phyloP scores from a whole-genome alignment of 2,329 filamentous ascomycete genomes.

The Apiospora saccharicola region DNA sequence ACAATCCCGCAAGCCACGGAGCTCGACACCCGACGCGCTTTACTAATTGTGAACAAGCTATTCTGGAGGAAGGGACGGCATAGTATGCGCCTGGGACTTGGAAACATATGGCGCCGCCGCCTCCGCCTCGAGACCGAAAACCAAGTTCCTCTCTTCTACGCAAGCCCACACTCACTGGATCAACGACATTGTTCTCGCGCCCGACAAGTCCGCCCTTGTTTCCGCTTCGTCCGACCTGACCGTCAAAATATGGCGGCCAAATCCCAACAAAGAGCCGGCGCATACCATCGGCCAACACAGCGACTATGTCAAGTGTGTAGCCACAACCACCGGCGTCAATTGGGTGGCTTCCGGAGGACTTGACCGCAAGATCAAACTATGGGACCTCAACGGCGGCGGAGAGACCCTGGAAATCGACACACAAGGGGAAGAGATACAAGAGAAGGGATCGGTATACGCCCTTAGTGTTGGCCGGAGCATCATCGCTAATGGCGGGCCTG shows the following conservation, averaged over 20 bases:
- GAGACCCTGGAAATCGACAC: conserved; percentile 88
- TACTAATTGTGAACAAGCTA: conserved; percentile 65
- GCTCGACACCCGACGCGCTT: not conserved
- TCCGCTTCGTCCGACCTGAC: conserved; percentile 94
- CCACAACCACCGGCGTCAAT: conserved; percentile 72
- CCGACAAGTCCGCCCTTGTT: conserved; percentile 80
- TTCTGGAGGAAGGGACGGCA: conserved; percentile 93
- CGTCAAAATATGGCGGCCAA: conserved; percentile 90
- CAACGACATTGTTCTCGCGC: conserved; percentile 86
- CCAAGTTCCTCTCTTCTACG: conserved; percentile 67
- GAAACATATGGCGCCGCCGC: conserved; percentile 71
- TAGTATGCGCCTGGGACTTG: conserved; percentile 95
- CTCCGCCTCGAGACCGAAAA: conserved; percentile 55
- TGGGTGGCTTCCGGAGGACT: conserved; percentile 96
- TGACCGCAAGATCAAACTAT: conserved; percentile 89
- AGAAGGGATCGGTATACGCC: conserved; percentile 96
- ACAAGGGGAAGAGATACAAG: conserved; percentile 79
- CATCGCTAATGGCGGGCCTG: conserved; percentile 90
- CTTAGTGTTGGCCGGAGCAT: conserved; percentile 81
- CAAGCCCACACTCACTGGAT: conserved; percentile 94
- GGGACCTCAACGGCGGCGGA: conserved; percentile 89
- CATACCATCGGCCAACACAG: conserved; percentile 90
- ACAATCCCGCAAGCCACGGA: conserved; percentile 8
- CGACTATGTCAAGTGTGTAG: conserved; percentile 96
- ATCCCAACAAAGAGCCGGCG: conserved; percentile 68